Evolutionary conservation across 2,329 filamentous ascomycete genomes (phyloP).

Genomic region (Basipetospora chlamydospora): DNA sequence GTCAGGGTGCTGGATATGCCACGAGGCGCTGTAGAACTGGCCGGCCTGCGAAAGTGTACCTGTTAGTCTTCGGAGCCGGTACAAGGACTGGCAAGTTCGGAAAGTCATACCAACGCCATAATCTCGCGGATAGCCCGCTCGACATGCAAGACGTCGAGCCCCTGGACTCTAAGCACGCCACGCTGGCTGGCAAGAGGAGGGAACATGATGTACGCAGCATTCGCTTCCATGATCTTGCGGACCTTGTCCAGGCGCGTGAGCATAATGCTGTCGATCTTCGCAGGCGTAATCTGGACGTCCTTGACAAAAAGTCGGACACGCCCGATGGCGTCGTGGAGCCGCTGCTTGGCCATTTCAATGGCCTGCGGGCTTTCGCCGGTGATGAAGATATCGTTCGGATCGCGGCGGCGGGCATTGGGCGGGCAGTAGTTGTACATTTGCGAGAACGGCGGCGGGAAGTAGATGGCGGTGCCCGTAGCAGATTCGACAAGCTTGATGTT

Average conservation of each 20-base stretch:
- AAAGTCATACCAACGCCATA: conserved; percentile 65
- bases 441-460: conserved; percentile 91
- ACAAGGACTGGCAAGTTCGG: too few species aligned
- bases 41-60: conserved; percentile 54
- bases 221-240: conserved; percentile 92
- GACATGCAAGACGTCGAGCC: conserved; percentile 81
- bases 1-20: conserved; percentile 79
- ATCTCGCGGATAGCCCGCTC: conserved; percentile 91
- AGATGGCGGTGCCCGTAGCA: conserved; percentile 88
- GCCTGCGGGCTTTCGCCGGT: conserved; percentile 76
- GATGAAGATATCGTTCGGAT: conserved; percentile 85
- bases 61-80: too few species aligned
- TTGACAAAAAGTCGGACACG: conserved; percentile 79
- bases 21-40: conserved; percentile 94
- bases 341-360: conserved; percentile 80
- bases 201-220: conserved; percentile 89
- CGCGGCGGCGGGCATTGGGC: conserved; percentile 63
- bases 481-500: conserved; percentile 98
- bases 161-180: conserved; percentile 77
- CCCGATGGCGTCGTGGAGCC: conserved; percentile 71
- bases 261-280: conserved; percentile 90
- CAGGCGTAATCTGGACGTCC: conserved; percentile 75
- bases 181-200: conserved; percentile 76
- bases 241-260: conserved; percentile 89
- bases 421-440: conserved; percentile 84